These are phyloP conservation scores for Candida tetrigidarum DNA, from an alignment of 1,139 yeast genomes.

Conservation along the genomic window DNA sequence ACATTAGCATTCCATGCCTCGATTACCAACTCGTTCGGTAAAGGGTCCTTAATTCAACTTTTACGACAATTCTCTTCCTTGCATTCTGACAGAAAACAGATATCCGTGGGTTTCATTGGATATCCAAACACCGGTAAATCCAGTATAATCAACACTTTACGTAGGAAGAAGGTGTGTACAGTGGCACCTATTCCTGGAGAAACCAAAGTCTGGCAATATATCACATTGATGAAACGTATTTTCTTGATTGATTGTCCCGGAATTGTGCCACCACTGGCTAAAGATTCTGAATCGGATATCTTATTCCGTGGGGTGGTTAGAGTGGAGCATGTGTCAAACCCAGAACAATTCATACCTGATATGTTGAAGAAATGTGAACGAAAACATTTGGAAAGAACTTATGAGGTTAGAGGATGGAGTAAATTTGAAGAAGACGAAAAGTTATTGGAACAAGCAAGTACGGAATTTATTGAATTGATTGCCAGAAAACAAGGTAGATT, in stretches of 20 bases:
- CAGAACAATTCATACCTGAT: conserved; percentile 95
- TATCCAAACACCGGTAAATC: conserved; percentile 98
- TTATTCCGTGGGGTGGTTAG: conserved; percentile 96
- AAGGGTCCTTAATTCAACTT: conserved; percentile 92
- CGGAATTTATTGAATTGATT: conserved; percentile 84
- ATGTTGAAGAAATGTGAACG: conserved; percentile 83
- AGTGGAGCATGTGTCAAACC: conserved; percentile 93
- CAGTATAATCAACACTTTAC: conserved; percentile 89
- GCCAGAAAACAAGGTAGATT: conserved; percentile 94
- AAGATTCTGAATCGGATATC: conserved; percentile 92
- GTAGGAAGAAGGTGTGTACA: conserved; percentile 93
- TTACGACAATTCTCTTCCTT: conserved; percentile 90
- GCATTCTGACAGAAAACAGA: conserved; percentile 93
- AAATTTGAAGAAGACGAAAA: conserved; percentile 45
- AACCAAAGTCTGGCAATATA: conserved; percentile 99
- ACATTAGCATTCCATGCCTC: conserved; percentile 98
- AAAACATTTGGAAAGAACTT: conserved; percentile 93
- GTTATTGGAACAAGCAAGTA: conserved; percentile 56
- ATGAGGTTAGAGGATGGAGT: conserved; percentile 92
- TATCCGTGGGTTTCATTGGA: conserved; percentile 96
- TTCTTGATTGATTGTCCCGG: conserved; percentile 98
- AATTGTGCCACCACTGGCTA: conserved; percentile 93
- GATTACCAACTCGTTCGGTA: conserved; percentile 95
- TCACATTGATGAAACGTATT: conserved; percentile 93
- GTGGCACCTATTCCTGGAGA: conserved; percentile 99